Base-by-base conservation (phyloP, 768 basidiomycete species). In the Sistotremastrum niveocremeum region DNA sequence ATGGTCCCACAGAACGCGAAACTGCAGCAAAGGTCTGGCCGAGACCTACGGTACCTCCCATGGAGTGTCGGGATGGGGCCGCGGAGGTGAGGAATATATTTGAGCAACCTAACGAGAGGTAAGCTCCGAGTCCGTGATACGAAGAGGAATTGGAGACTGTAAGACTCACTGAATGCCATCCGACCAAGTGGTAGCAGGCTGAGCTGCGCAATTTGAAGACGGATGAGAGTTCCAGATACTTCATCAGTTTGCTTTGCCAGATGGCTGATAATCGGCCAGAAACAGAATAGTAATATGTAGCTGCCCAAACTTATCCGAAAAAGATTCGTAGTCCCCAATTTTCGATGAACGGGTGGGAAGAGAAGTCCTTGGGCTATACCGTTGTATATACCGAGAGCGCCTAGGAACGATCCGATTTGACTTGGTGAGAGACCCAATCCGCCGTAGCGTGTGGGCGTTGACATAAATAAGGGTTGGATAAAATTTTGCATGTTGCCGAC, bases 21-120 rank as follows among this genome's bases (percentile, higher is more conserved):
- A 67, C 54, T 37, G 67, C 66, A 52, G 64, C 65, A 2, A 64
- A 58, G 11, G 73, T 62, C 57, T 78, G 76, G 3, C 69, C 64
- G 28, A 79, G 60, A 2, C 83, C 83, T 52, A 84, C 84, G n/a
- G 78, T 81, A 4, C 79, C 73, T 7, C 83, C 83, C 6, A 84
- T 67, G 0, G 79, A 75, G 6, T 74, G 72, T 32, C 70, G 70
- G 45, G 69, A 70, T 0, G 84, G 82, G 0, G 83, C 65, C 9
- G 81, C 68, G 3, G 73, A 74, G 7, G 73, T 67, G 48, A 86
- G 77, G 51, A 75, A 81, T 42, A 85, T 81, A 60, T 81, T 83
- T 30, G 83, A 60, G 40, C 79, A 75, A 20, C 81, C 82, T 83
- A 45, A 10, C 37, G n/a, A n/a, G n/a, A n/a, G n/a, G n/a, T n/a